Conservation (phyloP, 2,329 filamentous ascomycete species). For the Coniochaeta sp. region DNA sequence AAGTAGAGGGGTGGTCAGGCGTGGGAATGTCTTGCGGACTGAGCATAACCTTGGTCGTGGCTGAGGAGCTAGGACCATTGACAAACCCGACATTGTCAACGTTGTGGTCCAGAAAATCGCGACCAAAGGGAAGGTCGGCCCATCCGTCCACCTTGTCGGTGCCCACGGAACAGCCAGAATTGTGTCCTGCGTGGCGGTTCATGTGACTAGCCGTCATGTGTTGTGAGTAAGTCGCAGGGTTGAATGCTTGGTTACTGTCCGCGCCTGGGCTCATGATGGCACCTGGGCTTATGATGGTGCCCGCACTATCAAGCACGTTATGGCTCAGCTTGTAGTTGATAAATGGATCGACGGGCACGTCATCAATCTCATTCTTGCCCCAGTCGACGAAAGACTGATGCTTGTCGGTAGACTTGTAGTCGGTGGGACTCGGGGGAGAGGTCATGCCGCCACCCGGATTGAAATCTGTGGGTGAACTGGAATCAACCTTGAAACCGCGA, state of each 20-base stretch:
- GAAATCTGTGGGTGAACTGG: not conserved
- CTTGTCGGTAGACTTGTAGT: not conserved
- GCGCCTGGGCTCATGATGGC: not conserved
- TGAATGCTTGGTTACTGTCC: not conserved
- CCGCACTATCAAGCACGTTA: not conserved
- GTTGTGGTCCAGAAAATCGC: not conserved
- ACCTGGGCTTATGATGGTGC: not conserved
- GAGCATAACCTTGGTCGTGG: not conserved
- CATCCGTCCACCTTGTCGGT: not conserved
- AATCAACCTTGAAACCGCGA: not conserved
- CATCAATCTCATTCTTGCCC: not conserved
- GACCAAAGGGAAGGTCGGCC: not conserved
- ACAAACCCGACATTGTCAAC: not conserved
- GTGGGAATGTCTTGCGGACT: not conserved
- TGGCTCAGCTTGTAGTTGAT: not conserved
- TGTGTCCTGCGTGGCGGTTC: not conserved
- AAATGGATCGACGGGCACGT: not conserved
- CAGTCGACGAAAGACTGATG: not conserved
- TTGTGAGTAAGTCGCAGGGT: not conserved
- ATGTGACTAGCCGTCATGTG: not conserved
- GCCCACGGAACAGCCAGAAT: not conserved
- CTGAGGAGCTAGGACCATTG: not conserved
- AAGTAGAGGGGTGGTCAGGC: not conserved
- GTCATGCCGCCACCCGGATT: not conserved
- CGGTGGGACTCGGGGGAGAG: not conserved